Conservation (phyloP, 1,284 basidiomycete genomes). For the Meira miltonrushii region DNA sequence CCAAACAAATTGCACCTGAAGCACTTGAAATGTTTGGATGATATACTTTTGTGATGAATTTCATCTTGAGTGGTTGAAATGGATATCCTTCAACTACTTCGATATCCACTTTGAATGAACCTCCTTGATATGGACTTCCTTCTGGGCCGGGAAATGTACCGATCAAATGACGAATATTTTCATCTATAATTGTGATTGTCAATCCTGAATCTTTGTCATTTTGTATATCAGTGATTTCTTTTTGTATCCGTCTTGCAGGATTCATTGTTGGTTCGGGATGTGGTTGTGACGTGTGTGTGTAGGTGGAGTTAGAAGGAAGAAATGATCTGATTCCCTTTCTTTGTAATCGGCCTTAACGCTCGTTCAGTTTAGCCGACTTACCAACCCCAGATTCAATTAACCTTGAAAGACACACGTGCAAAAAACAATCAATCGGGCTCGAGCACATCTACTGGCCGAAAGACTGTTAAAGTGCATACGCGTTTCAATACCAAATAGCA, state of each 20-base stretch:
- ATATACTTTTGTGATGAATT: constrained; percentile 67
- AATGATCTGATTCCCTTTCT: too few relatives aligned
- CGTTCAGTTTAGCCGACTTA: too few relatives aligned
- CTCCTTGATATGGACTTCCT: constrained; percentile 89
- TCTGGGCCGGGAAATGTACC: constrained; percentile 44
- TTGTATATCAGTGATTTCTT: constrained; percentile 70
- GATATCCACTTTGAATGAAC: constrained; percentile 89
- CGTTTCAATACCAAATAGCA: too few relatives aligned
- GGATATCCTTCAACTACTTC: constrained; percentile 87
- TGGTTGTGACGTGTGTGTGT: neutral
- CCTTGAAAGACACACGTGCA: too few relatives aligned
- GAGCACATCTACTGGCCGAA: too few relatives aligned
- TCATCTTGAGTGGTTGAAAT: constrained; percentile 95
- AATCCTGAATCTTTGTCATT: constrained; percentile 84
- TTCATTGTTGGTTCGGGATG: neutral
- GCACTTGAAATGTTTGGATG: constrained; percentile 95
- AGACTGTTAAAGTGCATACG: too few relatives aligned
- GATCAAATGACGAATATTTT: constrained; percentile 52
- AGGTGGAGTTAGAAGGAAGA: neutral
- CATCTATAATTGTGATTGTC: constrained; percentile 74
- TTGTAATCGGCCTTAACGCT: too few relatives aligned
- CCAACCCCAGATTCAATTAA: too few relatives aligned
- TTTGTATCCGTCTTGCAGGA: constrained; percentile 4
- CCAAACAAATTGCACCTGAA: constrained; percentile 82
- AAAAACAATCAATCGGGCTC: too few relatives aligned